These are phyloP conservation scores for Fusarium sp. DNA, from an alignment of 2,329 filamentous ascomycete species.

Conservation along the genomic window DNA sequence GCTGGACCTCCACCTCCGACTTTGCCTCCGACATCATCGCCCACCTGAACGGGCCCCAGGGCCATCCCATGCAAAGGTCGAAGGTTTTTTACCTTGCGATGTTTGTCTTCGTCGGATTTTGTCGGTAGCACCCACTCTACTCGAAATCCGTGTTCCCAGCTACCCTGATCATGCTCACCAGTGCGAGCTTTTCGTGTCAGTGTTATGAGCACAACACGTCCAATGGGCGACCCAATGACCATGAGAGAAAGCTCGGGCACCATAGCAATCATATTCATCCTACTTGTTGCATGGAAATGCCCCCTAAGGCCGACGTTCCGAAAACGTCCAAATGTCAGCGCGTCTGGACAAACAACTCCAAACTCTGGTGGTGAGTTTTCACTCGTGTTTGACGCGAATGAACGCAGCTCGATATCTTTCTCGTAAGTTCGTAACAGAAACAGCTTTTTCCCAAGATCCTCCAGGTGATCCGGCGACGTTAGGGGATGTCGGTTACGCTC, in stretches of 20 bases:
- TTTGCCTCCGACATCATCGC: slow-evolving; percentile 43
- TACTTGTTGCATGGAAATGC: slow-evolving; percentile 51
- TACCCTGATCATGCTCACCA: slow-evolving; percentile 30
- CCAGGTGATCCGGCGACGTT: slow-evolving; percentile 13
- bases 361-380: slow-evolving; percentile 41
- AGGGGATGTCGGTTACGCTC: slow-evolving; percentile 31
- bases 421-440: slow-evolving; percentile 62
- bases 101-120: slow-evolving; percentile 57
- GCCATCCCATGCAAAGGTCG: slow-evolving; percentile 74
- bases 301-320: slow-evolving; percentile 33
- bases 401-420: slow-evolving; percentile 61
- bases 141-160: slow-evolving; percentile 60
- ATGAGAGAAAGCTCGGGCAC: slow-evolving; percentile 79
- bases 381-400: slow-evolving; percentile 43
- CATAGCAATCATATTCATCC: slow-evolving; percentile 69
- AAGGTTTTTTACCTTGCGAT: slow-evolving; percentile 53
- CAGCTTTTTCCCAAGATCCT: slow-evolving; percentile 28
- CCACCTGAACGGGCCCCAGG: slow-evolving; percentile 69
- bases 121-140: slow-evolving; percentile 65
- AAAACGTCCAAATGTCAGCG: slow-evolving; percentile 44
- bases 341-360: slow-evolving; percentile 49
- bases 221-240: slow-evolving; percentile 73
- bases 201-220: slow-evolving; percentile 73
- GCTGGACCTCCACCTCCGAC: slow-evolving; percentile 24
- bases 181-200: slow-evolving; percentile 51